phyloP scores from a whole-genome alignment of 2,329 filamentous ascomycete genomes.

The Tympanopsis confertula region DNA sequence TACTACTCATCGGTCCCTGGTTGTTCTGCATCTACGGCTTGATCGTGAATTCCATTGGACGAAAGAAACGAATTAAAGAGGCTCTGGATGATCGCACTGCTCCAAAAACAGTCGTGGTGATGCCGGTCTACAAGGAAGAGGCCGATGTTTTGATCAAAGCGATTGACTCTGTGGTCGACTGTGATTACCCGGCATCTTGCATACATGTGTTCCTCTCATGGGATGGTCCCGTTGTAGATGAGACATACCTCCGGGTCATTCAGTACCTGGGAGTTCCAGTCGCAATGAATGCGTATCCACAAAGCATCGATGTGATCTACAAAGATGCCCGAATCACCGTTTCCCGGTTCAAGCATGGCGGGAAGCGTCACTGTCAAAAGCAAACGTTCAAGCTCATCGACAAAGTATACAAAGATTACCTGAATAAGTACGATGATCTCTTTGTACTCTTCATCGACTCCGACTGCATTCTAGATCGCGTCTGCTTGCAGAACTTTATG shows the following conservation, averaged over 20 bases:
- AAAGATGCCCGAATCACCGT: slow-evolving; percentile 75
- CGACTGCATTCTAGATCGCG: slow-evolving; percentile 82
- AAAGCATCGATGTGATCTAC: slow-evolving; percentile 83
- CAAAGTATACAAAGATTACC: slow-evolving; percentile 77
- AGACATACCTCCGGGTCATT: slow-evolving; percentile 78
- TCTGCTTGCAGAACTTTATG: slow-evolving; percentile 93
- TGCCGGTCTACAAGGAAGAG: slow-evolving; percentile 92
- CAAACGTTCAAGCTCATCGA: slow-evolving; percentile 86
- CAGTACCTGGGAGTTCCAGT: slow-evolving; percentile 73
- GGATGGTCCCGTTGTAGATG: slow-evolving; percentile 79
- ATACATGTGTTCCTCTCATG: slow-evolving; percentile 94
- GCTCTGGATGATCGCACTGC: slow-evolving; percentile 75
- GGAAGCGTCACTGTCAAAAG: slow-evolving; percentile 90
- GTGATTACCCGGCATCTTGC: slow-evolving; percentile 84
- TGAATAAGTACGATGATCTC: slow-evolving; percentile 77
- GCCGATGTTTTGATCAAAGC: slow-evolving; percentile 75
- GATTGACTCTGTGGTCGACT: slow-evolving; percentile 82
- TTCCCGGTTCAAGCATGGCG: slow-evolving; percentile 83
- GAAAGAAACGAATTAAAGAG: slow-evolving; percentile 70
- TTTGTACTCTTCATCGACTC: slow-evolving; percentile 97
- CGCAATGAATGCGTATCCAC: slow-evolving; percentile 67
- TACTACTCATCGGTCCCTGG: slow-evolving; percentile 78
- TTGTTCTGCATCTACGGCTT: slow-evolving; percentile 86
- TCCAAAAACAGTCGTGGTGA: slow-evolving; percentile 88
- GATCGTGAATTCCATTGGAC: slow-evolving; percentile 74